Evolutionary conservation across 1,284 basidiomycete species (phyloP).

Genomic region (Rhodotorula sp.): DNA sequence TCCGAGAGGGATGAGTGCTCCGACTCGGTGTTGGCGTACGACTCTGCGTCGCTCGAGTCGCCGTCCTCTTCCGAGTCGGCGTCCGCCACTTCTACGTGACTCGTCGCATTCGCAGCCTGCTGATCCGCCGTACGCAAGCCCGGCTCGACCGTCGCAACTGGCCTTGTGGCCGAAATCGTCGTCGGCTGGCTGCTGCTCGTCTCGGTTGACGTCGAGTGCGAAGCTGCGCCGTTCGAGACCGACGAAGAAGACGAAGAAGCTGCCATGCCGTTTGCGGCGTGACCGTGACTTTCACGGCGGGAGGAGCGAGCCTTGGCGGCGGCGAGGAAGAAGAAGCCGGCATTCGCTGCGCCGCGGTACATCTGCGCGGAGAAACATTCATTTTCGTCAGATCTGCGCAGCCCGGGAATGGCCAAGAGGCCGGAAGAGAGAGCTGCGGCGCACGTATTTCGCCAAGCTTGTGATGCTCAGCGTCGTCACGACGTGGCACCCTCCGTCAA

Average conservation of each 20-base stretch:
- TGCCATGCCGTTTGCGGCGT: not conserved
- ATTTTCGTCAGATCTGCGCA: not conserved
- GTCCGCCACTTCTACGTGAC: slow-evolving; percentile 6
- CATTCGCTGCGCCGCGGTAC: slow-evolving; percentile 44
- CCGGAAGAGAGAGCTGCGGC: slow-evolving; percentile 40
- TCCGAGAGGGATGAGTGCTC: not conserved
- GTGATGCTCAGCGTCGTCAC: slow-evolving; percentile 53
- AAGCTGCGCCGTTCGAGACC: too few relatives aligned
- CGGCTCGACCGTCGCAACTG: not conserved
- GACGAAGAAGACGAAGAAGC: not conserved
- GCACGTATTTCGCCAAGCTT: slow-evolving; percentile 51
- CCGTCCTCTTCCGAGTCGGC: slow-evolving; percentile 5
- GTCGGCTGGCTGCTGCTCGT: not conserved
- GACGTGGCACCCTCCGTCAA: slow-evolving; percentile 57
- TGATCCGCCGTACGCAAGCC: slow-evolving; percentile 4
- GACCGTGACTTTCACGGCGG: slow-evolving; percentile 7
- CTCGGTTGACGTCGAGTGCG: too few relatives aligned
- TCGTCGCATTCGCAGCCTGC: slow-evolving; percentile 8
- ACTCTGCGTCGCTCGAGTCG: not conserved
- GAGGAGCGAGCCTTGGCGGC: slow-evolving; percentile 20
- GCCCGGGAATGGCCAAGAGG: not conserved
- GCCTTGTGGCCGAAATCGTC: slow-evolving; percentile 20
- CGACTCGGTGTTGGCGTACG: slow-evolving; percentile 46
- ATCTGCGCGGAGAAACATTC: slow-evolving; percentile 7
- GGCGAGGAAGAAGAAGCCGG: slow-evolving; percentile 41